Evolutionary conservation across 75 land plant genomes (phyloP), one percentile per base, ranked within the genome.

Genomic region (Sequoia sempervirens): DNA sequence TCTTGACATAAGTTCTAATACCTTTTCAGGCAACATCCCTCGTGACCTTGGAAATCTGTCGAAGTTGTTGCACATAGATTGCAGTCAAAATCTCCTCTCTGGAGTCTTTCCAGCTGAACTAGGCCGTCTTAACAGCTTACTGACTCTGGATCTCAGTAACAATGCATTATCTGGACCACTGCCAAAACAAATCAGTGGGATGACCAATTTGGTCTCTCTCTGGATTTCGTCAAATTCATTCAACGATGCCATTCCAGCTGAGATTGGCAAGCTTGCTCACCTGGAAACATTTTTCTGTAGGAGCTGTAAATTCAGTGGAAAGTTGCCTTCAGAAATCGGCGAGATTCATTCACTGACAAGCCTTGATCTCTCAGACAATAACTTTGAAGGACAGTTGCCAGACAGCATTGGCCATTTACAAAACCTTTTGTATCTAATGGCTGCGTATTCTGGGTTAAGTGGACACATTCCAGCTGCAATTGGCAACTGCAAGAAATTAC

Each of bases 81-180:
- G 84, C 50, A 90, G 88, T 61, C 83, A 81, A 23, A 95, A 93
- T 58, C 80, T 32, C 26, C 83, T 95, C 64, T 85, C 91, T 10
- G 96, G 96, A 41, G 40, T 52, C 2, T 81, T 94, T 28, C 91
- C 91, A 28, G 72, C 86, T 41, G 89, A 85, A 41, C 81, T 93
- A 13, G 92, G 91, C 20, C 75, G 81, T 15, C 66, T 91, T 64
- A 61, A 28, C 32, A 84, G n/a, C 38, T 87, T 95, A n/a, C 6
- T 43, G 18, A 84, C 84, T 18, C 80, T 93, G 47, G 89, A 89
- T 68, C 91, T 93, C 37, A 84, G 88, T 34, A 66, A 79, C 64
- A 92, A 92, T 81, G 64, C 75, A 15, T 64, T 92, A 64, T 80
- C 85, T 9, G 94, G 93, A 18, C 14, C 54, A 5, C 72, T 93